phyloP scores from a whole-genome alignment of 495 filamentous ascomycete genomes.

The Neurospora sp. region DNA sequence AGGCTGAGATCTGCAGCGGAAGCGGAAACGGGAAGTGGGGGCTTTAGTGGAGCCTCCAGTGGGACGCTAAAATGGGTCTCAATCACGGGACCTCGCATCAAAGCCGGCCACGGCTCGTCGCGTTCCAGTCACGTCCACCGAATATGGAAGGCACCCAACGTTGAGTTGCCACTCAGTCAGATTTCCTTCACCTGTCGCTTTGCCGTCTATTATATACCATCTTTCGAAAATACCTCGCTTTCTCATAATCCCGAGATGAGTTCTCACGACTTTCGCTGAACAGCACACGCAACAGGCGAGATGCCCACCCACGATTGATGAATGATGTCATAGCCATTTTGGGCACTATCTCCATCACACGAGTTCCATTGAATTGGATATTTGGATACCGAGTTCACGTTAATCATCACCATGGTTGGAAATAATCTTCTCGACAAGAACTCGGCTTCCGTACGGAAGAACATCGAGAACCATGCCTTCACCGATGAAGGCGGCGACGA shows the following conservation, averaged over 20 bases:
- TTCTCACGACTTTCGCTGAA: not conserved
- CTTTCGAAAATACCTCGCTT: not conserved
- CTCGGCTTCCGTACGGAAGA: conserved; percentile 68
- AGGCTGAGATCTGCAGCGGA: not conserved
- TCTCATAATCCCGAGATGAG: not conserved
- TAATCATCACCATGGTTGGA: conserved; percentile 56
- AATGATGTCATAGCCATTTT: not conserved
- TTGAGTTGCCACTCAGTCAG: not conserved
- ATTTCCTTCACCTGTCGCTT: not conserved
- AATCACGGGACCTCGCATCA: not conserved
- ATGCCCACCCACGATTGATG: not conserved
- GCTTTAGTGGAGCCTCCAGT: too few relatives aligned
- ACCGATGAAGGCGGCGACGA: conserved; percentile 73
- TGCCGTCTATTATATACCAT: not conserved
- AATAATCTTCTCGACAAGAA: conserved; percentile 53
- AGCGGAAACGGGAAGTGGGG: not conserved
- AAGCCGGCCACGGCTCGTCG: not conserved
- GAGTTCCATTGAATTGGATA: conserved; percentile 10
- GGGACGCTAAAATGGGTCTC: not conserved
- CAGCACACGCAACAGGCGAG: not conserved
- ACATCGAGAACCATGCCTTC: conserved; percentile 62
- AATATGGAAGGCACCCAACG: not conserved
- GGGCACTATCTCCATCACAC: not conserved
- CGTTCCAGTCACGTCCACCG: not conserved
- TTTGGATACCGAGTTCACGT: not conserved